Evolutionary conservation across 805 yeast species (phyloP).

Genomic region (Komagataella ulmi): DNA sequence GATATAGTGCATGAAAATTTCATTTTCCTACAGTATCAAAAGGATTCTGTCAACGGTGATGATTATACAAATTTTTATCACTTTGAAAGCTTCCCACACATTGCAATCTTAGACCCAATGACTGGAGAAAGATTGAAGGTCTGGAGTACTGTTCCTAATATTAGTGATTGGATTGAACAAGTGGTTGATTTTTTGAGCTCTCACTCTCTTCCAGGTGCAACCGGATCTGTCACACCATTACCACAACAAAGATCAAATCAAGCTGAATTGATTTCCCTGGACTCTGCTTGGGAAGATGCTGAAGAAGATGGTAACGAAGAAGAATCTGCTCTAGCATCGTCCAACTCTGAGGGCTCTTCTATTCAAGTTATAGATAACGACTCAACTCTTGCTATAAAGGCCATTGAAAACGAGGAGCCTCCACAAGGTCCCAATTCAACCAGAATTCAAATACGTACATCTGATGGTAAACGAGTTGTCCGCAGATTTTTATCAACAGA

Average conservation of each 20-base stretch:
- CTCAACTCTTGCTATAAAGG: constrained; percentile 19
- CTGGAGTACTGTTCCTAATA: constrained; percentile 64
- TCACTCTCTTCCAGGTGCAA: constrained; percentile 45
- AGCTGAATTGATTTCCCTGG: constrained; percentile 5
- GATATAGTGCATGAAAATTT: constrained; percentile 53
- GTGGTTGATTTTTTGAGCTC: constrained; percentile 53
- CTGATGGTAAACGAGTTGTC: constrained; percentile 74
- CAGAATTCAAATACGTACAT: constrained; percentile 77
- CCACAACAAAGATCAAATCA: constrained; percentile 51
- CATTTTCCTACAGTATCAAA: constrained; percentile 74
- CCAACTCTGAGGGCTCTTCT: constrained; percentile 11
- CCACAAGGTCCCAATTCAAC: constrained; percentile 30
- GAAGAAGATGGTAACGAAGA: constrained; percentile 11
- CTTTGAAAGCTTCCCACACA: constrained; percentile 64
- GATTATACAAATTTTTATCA: constrained; percentile 65
- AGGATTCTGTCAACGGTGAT: constrained; percentile 63
- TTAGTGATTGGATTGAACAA: constrained; percentile 49
- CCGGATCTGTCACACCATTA: constrained; percentile 52
- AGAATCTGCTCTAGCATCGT: constrained; percentile 4
- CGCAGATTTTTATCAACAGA: constrained; percentile 53
- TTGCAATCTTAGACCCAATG: constrained; percentile 85
- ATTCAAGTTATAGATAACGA: constrained; percentile 1
- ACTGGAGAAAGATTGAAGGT: constrained; percentile 81
- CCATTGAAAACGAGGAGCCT: constrained; percentile 54
- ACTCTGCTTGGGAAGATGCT: constrained; percentile 4